Evolutionary conservation across 2,329 filamentous ascomycete species (phyloP), one percentile per base, ranked within the genome.

Genomic region (Colletotrichum sp.): DNA sequence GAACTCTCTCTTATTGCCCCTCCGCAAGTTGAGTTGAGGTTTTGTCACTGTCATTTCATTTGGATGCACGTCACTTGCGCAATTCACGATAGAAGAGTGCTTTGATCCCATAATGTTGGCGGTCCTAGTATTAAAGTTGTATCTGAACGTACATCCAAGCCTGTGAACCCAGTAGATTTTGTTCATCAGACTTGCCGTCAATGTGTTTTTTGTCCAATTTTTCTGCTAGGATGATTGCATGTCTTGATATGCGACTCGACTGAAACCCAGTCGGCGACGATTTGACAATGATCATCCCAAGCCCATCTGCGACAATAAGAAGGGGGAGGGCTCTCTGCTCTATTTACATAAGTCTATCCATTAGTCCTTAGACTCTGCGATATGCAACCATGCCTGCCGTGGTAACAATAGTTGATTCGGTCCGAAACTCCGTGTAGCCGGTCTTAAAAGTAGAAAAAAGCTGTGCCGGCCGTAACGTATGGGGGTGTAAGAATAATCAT

Each of bases 121-220:
- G 59, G 32, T 74, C 13, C 48, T 76, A 64, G 24, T 74, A 76
- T 76, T 76, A 76, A 76, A 74, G 34, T 64, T 65, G 57, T 76
- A 74, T 65, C 26, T 65, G 44, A 68, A 65, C 57, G 59, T 75
- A 72, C 52, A 32, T 62, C 52, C 68, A 75, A 67, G 72, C 34
- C 68, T 60, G 36, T 15, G 34, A 60, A 59, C 48, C 34, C 16
- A 62, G 34, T n/a, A 65, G 32, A 28, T 26, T 15, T 32, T 48
- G 34, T 30, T 36, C 52, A 22, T 26, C 62, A 66, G 52, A 39
- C 62, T 60, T 66, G 59, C 48, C 28, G 24, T 71, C 28, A 66
- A 36, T 39, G 34, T 34, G 48, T 34, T 34, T 30, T 66, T 62
- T 59, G 24, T 36, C 30, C 32, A 26, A 34, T 30, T 52, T 32